Percentiles rank a stretch among this genome's conserved stretches.
These are phyloP conservation scores for Scleroderma bovista DNA, from an alignment of 768 basidiomycete genomes.

Conservation along the genomic window DNA sequence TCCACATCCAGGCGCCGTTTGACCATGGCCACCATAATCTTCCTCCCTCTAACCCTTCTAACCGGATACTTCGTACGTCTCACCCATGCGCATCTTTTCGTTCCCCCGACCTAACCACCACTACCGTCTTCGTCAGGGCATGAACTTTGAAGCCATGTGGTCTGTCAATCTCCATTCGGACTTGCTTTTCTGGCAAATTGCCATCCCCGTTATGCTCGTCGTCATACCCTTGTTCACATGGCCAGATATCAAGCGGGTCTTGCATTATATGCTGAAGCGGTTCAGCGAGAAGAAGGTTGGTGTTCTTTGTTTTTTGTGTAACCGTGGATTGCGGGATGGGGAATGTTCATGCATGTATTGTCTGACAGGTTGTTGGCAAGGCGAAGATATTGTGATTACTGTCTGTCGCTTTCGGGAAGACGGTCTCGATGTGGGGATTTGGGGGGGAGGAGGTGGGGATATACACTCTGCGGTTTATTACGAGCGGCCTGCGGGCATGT, in stretches of 20 bases:
- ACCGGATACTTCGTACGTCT: constrained; percentile 65
- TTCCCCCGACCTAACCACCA: background rate
- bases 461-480: no score
- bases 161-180: constrained; percentile 41
- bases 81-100: constrained; percentile 16
- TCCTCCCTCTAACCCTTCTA: constrained; percentile 62
- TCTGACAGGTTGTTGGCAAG: background rate
- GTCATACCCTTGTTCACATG: constrained; percentile 49
- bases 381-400: no score
- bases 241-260: constrained; percentile 42
- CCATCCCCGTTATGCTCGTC: constrained; percentile 51
- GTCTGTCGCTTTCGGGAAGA: no score
- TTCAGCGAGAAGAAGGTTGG: constrained; percentile 23
- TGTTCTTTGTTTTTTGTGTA: constrained; percentile 5
- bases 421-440: no score
- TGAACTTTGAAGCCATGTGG: constrained; percentile 59
- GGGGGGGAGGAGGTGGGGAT: no score
- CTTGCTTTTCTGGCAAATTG: constrained; percentile 60
- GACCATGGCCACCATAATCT: constrained; percentile 65
- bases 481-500: no score
- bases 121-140: constrained; percentile 49
- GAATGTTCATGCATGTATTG: background rate
- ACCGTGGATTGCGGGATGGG: no score
- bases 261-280: constrained; percentile 44
- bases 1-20: constrained; percentile 48